phyloP scores from a whole-genome alignment of 176 grass and related monocot species.

The Carex pumila region DNA sequence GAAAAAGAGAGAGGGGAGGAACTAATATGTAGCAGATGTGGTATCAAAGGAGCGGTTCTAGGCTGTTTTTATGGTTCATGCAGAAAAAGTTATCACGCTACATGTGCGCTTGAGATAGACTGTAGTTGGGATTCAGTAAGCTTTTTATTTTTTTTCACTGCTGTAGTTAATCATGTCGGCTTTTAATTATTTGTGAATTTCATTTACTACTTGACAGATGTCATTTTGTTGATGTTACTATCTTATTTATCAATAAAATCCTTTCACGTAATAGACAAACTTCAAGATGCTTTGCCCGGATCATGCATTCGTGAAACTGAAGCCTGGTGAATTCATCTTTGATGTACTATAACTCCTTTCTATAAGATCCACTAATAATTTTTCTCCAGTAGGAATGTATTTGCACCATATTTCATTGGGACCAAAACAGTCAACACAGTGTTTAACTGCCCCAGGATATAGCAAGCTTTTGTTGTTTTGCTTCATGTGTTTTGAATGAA shows the following conservation, averaged over 20 bases:
- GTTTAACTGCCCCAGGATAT: too few relatives aligned
- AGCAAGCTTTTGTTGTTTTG: neutral
- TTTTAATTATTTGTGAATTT: neutral
- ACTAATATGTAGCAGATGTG: conserved; percentile 48
- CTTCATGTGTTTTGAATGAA: neutral
- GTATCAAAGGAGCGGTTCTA: conserved; percentile 39
- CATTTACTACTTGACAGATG: neutral
- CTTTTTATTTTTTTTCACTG: neutral
- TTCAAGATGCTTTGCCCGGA: conserved; percentile 9
- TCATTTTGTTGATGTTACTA: neutral
- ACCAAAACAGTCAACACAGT: too few relatives aligned
- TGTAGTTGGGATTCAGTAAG: conserved; percentile 67
- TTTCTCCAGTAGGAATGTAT: neutral
- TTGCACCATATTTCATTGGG: too few relatives aligned
- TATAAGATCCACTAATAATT: neutral
- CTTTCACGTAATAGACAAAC: neutral
- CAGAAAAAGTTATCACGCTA: conserved; percentile 36
- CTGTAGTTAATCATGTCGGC: neutral
- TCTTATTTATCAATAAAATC: neutral
- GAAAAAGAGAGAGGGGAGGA: conserved; percentile 48
- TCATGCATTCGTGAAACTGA: conserved; percentile 3
- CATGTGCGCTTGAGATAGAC: conserved; percentile 40
- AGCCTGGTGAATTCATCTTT: neutral
- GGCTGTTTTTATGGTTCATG: conserved; percentile 27
- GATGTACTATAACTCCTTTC: neutral